These are phyloP conservation scores for Davidsoniella neocaledoniae DNA, from an alignment of 2,329 filamentous ascomycete species.

Conservation along the genomic window DNA sequence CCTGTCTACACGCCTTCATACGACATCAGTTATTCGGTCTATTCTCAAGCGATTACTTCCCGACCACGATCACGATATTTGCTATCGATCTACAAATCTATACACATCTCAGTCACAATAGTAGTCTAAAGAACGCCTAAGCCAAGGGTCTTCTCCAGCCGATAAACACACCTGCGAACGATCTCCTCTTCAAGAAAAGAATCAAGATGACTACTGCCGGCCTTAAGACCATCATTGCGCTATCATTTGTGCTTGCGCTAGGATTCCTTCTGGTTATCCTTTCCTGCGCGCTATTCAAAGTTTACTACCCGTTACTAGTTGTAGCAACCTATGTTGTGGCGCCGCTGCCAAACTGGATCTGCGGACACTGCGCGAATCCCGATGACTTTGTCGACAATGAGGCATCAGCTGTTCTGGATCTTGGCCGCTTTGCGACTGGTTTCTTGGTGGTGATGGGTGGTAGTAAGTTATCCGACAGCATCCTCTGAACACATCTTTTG, in stretches of 20 bases:
- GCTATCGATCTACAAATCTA: too few species aligned
- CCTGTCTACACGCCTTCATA: too few species aligned
- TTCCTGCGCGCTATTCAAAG: slow-evolving; percentile 84
- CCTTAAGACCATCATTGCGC: slow-evolving; percentile 95
- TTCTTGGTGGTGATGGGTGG: slow-evolving; percentile 97
- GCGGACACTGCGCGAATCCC: slow-evolving; percentile 68
- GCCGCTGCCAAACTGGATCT: slow-evolving; percentile 93
- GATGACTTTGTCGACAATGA: slow-evolving; percentile 89
- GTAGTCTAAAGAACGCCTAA: not conserved
- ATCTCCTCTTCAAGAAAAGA: not conserved
- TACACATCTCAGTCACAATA: too few species aligned
- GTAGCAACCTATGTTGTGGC: slow-evolving; percentile 91
- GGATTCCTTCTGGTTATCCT: slow-evolving; percentile 98
- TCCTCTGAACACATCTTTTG: too few species aligned
- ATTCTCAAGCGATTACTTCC: too few species aligned
- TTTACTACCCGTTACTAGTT: slow-evolving; percentile 88
- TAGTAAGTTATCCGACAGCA: slow-evolving; percentile 41
- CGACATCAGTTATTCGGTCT: too few species aligned
- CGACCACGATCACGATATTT: too few species aligned
- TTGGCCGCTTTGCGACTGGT: slow-evolving; percentile 85
- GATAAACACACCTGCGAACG: not conserved
- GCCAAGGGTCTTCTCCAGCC: not conserved
- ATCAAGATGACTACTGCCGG: slow-evolving; percentile 53
- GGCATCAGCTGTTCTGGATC: slow-evolving; percentile 72
- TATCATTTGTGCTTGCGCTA: slow-evolving; percentile 97